Conservation (phyloP, 148 eudicot species). For the Rhododendron vialii region DNA sequence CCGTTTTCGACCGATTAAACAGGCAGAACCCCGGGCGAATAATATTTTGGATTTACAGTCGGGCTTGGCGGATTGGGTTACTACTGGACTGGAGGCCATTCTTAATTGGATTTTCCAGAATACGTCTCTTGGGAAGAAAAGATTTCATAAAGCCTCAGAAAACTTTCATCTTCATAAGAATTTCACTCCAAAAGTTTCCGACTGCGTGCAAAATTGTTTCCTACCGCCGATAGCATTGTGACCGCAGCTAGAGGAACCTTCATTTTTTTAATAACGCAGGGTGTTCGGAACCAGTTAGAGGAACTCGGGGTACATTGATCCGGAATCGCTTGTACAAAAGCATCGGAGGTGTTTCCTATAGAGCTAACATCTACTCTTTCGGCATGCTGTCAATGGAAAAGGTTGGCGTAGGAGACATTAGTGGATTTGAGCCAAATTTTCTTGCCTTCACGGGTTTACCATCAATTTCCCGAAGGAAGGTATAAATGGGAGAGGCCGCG, state of each 20-base stretch:
- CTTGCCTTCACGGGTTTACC: neutral
- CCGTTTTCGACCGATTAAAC: too few species aligned
- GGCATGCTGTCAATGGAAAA: neutral
- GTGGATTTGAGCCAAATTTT: neutral
- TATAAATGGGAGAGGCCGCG: neutral
- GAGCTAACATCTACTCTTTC: neutral
- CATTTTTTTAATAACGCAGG: too few species aligned
- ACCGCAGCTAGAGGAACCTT: too few species aligned
- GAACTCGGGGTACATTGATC: too few species aligned
- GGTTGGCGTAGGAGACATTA: neutral
- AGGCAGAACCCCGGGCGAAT: too few species aligned
- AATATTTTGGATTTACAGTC: too few species aligned
- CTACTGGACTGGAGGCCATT: neutral
- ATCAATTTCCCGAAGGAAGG: neutral
- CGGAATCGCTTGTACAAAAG: too few species aligned
- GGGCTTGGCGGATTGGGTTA: neutral
- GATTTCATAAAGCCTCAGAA: constrained; percentile 1
- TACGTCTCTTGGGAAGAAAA: neutral
- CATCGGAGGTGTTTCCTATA: neutral
- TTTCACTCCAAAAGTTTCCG: constrained; percentile 15
- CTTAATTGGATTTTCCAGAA: neutral
- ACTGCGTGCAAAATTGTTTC: constrained; percentile 14
- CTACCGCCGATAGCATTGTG: neutral
- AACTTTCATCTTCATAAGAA: constrained; percentile 17
- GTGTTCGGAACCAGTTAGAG: too few species aligned